These are phyloP conservation scores for Pseudogymnoascus sp. DNA, from an alignment of 2,329 filamentous ascomycete genomes.

Conservation along the genomic window DNA sequence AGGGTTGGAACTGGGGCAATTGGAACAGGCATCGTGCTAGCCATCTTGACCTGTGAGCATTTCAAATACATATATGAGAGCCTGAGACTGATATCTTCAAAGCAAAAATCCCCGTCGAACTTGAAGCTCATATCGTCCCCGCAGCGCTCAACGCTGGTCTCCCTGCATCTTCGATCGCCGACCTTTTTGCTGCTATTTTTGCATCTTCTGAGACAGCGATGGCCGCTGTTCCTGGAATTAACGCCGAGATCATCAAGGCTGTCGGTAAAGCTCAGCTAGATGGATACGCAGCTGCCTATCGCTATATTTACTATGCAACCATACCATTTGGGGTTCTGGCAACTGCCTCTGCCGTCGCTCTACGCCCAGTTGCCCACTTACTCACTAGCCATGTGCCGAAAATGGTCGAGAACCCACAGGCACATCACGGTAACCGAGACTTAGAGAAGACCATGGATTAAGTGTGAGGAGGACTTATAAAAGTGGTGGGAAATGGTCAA, in stretches of 20 bases:
- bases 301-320: not conserved
- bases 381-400: not conserved
- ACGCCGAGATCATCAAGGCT: conserved; percentile 8
- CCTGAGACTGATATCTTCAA: not conserved
- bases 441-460: not conserved
- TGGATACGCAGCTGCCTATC: not conserved
- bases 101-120: not conserved
- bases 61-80: not conserved
- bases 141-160: conserved; percentile 15
- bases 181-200: not conserved
- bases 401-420: not conserved
- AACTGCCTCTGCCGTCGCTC: not conserved
- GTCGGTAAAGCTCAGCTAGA: conserved; percentile 1
- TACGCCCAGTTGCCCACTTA: not conserved
- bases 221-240: conserved; percentile 14
- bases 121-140: conserved; percentile 16
- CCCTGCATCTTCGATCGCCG: not conserved
- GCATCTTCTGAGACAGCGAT: not conserved
- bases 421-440: not conserved
- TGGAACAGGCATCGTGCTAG: not conserved
- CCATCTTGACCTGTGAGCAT: not conserved
- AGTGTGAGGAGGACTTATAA: not conserved
- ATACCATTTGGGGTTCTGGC: not conserved
- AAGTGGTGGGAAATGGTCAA: not conserved
- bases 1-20: not conserved